Conservation (phyloP, 345 rosid species). For the Brassica napus region DNA sequence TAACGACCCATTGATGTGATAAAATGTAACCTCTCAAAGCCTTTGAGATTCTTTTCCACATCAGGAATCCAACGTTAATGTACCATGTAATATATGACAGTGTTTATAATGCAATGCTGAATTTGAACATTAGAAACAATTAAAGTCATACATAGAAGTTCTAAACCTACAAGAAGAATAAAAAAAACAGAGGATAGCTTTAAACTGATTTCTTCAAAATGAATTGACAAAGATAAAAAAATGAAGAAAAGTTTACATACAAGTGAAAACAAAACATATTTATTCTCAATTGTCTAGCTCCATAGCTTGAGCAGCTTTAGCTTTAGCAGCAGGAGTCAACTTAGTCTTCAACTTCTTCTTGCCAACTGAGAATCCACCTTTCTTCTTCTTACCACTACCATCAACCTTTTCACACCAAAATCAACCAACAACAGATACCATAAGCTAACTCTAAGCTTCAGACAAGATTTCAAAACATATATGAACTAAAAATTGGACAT, state of each 20-base stretch:
- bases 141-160: neutral
- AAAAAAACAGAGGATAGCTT: neutral
- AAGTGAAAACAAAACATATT: conserved; percentile 2
- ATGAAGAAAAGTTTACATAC: conserved; percentile 3
- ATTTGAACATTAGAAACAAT: no score
- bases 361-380: conserved; percentile 82
- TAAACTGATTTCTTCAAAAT: neutral
- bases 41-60: neutral
- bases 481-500: no score
- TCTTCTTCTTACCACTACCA: conserved; percentile 65
- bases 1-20: conserved; percentile 34
- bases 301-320: conserved; percentile 95
- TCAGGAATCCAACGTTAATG: conserved; percentile 17
- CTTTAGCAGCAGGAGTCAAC: conserved; percentile 68
- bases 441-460: neutral
- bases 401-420: conserved; percentile 56
- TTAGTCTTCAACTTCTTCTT: conserved; percentile 90
- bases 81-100: neutral
- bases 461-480: neutral
- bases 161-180: conserved; percentile 6
- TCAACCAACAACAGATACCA: conserved; percentile 1
- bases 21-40: conserved; percentile 16
- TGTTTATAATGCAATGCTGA: no score
- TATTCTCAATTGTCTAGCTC: conserved; percentile 79
- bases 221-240: neutral